Conservation (phyloP, 2,329 filamentous ascomycete species). For the Salinomyces thailandicus region DNA sequence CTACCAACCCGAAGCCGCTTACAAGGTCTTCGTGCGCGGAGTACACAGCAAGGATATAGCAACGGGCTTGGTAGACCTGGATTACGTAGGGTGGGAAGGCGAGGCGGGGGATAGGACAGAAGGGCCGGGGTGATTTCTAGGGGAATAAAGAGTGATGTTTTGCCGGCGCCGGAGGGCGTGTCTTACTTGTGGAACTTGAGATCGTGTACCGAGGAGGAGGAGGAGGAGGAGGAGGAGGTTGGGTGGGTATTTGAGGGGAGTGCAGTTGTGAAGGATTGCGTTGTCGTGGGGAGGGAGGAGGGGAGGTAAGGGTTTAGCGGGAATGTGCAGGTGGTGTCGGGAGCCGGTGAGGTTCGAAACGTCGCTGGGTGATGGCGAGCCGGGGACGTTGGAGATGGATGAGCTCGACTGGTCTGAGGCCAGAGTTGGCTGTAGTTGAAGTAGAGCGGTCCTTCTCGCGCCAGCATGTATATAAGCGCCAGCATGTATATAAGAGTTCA, state of each 20-base stretch:
- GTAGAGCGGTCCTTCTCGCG: no score
- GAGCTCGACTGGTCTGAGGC: no score
- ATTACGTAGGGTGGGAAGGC: constrained; percentile 1
- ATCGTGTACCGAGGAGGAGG: no score
- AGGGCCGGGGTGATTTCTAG: constrained; percentile 21
- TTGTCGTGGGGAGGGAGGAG: constrained; percentile 23
- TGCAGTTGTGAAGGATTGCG: constrained; percentile 23
- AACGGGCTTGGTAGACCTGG: constrained; percentile 18
- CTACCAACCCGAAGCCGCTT: constrained; percentile 31
- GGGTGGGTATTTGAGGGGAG: constrained; percentile 20
- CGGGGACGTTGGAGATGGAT: no score
- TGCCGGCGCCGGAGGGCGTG: constrained; percentile 16
- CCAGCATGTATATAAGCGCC: no score
- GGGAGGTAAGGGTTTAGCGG: no score
- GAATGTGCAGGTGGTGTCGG: no score
- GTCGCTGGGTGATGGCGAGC: no score
- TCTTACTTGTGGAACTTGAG: constrained; percentile 18
- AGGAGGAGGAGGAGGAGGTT: constrained; percentile 21
- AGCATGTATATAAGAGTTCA: no score
- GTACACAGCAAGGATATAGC: constrained; percentile 27
- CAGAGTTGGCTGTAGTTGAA: no score
- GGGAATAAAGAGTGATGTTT: constrained; percentile 23
- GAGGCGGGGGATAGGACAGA: constrained; percentile 15
- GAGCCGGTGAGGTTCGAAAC: no score
- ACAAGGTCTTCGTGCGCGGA: constrained; percentile 28